Conservation (phyloP, 441 rosid genomes). For the Jatropha multifida region DNA sequence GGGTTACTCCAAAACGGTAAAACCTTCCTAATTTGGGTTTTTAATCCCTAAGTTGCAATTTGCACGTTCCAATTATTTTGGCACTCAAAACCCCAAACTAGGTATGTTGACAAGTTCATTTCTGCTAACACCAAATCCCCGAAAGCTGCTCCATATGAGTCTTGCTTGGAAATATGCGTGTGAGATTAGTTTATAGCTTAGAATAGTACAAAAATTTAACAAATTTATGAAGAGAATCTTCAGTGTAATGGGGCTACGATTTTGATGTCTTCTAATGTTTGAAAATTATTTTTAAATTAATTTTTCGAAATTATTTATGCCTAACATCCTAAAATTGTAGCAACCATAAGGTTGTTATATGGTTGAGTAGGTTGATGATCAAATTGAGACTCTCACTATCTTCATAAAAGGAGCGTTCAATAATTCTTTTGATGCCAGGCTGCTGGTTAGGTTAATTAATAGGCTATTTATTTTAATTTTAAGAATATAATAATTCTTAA, state of each 20-base stretch:
- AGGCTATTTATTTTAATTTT: no score
- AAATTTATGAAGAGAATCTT: conserved; percentile 12
- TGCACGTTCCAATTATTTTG: background rate
- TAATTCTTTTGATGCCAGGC: background rate
- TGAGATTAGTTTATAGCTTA: background rate
- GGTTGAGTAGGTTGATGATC: background rate
- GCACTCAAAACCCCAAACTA: background rate
- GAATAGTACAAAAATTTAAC: background rate
- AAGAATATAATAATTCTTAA: no score
- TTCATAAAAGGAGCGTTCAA: background rate
- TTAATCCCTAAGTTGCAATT: background rate
- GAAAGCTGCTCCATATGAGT: background rate
- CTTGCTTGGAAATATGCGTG: background rate
- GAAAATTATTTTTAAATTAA: background rate
- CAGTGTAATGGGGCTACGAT: conserved; percentile 15
- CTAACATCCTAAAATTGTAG: conserved; percentile 16
- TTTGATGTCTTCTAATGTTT: background rate
- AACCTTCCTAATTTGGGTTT: background rate
- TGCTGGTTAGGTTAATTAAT: background rate
- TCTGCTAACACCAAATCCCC: background rate
- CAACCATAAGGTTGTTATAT: conserved; percentile 3
- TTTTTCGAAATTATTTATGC: conserved; percentile 1
- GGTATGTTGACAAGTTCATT: background rate
- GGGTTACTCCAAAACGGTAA: background rate
- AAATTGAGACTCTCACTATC: conserved; percentile 14